phyloP scores from a whole-genome alignment of 2,329 filamentous ascomycete genomes.

The Ophiocordyceps camponoti-floridani region DNA sequence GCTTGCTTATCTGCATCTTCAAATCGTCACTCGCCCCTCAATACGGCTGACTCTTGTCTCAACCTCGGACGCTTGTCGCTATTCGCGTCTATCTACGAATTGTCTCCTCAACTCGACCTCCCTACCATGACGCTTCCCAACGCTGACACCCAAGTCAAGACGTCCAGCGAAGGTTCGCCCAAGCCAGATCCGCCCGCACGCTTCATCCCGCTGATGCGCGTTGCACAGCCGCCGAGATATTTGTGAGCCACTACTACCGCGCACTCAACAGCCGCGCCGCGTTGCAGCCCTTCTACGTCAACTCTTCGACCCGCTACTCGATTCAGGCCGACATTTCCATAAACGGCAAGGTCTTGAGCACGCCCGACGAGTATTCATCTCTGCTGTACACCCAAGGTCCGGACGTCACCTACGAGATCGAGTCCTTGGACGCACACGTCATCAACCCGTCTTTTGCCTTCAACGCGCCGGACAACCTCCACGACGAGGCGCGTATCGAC shows the following conservation, averaged over 20 bases:
- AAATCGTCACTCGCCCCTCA: too few species aligned
- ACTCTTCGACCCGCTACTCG: conserved; percentile 31
- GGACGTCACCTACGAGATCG: conserved; percentile 49
- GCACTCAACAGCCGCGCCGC: conserved; percentile 46
- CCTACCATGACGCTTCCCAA: conserved; percentile 17
- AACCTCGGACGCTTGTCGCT: too few species aligned
- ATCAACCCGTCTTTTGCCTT: conserved; percentile 49
- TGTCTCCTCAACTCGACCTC: too few species aligned
- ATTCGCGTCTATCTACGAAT: too few species aligned
- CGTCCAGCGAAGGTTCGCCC: conserved; percentile 25
- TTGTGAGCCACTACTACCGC: conserved; percentile 59
- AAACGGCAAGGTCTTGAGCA: conserved; percentile 53
- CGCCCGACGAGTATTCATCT: conserved; percentile 46
- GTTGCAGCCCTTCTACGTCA: conserved; percentile 55
- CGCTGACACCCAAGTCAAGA: conserved; percentile 24
- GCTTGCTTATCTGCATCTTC: not conserved
- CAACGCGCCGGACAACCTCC: conserved; percentile 31
- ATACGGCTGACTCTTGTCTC: too few species aligned
- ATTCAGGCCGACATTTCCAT: conserved; percentile 55
- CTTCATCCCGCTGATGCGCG: conserved; percentile 4
- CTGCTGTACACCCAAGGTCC: conserved; percentile 47
- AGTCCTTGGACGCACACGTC: conserved; percentile 61
- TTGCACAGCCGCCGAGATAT: conserved; percentile 45
- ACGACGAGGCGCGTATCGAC: conserved; percentile 23
- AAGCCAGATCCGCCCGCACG: not conserved